Evolutionary conservation across 176 grass and related monocot genomes (phyloP).

Genomic region (Rhynchospora breviuscula): DNA sequence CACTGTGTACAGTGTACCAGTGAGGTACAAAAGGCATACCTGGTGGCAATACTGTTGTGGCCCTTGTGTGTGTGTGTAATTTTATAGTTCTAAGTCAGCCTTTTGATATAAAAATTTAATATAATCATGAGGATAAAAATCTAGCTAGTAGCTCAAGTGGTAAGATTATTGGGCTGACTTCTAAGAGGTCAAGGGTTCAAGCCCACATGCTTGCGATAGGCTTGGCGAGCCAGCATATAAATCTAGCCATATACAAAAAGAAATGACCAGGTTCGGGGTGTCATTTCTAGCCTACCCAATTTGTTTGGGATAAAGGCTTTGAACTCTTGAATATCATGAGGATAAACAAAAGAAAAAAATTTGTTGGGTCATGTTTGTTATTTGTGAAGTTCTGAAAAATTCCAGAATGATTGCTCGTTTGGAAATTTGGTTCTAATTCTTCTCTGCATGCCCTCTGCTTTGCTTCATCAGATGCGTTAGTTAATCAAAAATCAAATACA

Average conservation of each 20-base stretch:
- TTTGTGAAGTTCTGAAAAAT: background rate
- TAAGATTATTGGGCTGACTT: too few relatives aligned
- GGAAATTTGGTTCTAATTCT: background rate
- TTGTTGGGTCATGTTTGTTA: background rate
- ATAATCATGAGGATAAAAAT: too few relatives aligned
- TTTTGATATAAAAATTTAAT: background rate
- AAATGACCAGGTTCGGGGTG: too few relatives aligned
- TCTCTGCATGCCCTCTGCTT: background rate
- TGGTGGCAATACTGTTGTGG: background rate
- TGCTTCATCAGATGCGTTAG: constrained; percentile 18
- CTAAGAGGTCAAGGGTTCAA: too few relatives aligned
- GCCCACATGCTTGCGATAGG: too few relatives aligned
- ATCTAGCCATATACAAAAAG: too few relatives aligned
- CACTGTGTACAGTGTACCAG: too few relatives aligned
- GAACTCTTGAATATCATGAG: background rate
- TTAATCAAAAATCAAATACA: constrained; percentile 53
- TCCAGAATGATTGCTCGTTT: background rate
- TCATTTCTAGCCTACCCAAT: too few relatives aligned
- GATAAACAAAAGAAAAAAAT: background rate
- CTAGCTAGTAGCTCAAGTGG: too few relatives aligned
- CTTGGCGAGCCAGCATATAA: too few relatives aligned
- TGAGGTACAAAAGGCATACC: background rate
- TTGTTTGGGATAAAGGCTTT: too few relatives aligned
- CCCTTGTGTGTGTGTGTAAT: background rate
- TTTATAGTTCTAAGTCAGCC: background rate